Evolutionary conservation across 2,329 filamentous ascomycete species (phyloP), one percentile per base, ranked within the genome.

Genomic region (Parastagonospora avenae): DNA sequence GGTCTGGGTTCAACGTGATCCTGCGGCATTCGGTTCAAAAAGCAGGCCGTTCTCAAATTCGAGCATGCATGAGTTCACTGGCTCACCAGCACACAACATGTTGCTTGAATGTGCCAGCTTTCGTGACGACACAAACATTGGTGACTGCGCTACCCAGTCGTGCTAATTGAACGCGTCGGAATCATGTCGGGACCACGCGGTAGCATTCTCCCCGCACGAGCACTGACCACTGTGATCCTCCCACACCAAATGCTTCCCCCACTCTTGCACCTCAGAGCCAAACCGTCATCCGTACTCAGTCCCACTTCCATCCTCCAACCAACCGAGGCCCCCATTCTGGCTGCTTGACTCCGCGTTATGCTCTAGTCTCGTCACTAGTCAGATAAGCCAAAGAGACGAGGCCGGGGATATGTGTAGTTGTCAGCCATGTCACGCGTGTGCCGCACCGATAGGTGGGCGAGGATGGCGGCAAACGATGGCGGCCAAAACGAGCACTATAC

Each of bases 391-490:
- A 24, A 24, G 19, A 24, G 19, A 24, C 19, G 5, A 24, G 19
- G 19, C 19, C 19, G 19, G 19, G 19, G 5, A 24, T 24, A 5
- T 24, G 19, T 24, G 19, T 24, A 24, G 19, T 37, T 29, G 9
- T n/a, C 38, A 29, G 12, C 42, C 41, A 43, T 29, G 36, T 45
- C 37, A 19, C 29, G 30, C 47, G 33, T 35, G 11, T 38, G 45
- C 24, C 19, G 50, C 32, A 42, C 45, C 48, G 52, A 58, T 63
- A 59, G 57, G 55, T 64, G 62, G 62, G 55, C 24, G 38, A 59
- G 33, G 30, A 66, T 61, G 63, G 53, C 55, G 54, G 56, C 51
- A 60, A 45, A 35, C 43, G 30, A 42, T 28, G 37, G 48, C 37
- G 44, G 43, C 41, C 50, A 50, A 46, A 50, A 42, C 40, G n/a